These are phyloP conservation scores for Nothophaeocryptopus gaeumannii DNA, from an alignment of 2,329 filamentous ascomycete species.

Conservation along the genomic window DNA sequence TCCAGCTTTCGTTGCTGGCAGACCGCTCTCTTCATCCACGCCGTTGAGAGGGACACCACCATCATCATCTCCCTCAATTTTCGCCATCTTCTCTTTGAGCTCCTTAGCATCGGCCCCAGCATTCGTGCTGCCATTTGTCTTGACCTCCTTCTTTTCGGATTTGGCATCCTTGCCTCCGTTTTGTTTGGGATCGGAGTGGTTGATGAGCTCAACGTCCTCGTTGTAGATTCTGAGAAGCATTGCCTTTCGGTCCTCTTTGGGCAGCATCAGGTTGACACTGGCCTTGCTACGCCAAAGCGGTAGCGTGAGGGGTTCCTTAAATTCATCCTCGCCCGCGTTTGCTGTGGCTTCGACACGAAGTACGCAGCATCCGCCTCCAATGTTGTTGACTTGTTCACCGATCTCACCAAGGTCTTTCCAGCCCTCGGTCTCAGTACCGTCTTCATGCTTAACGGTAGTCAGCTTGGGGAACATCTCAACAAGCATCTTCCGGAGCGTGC, in stretches of 20 bases:
- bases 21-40: slow-evolving; percentile 7
- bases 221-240: slow-evolving; percentile 91
- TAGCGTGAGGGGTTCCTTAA: slow-evolving; percentile 77
- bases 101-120: slow-evolving; percentile 22
- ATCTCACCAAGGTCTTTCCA: slow-evolving; percentile 82
- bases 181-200: slow-evolving; percentile 47
- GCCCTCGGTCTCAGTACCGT: slow-evolving; percentile 55
- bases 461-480: slow-evolving; percentile 97
- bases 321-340: slow-evolving; percentile 45
- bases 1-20: slow-evolving; percentile 24
- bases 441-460: slow-evolving; percentile 32
- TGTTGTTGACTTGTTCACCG: slow-evolving; percentile 72
- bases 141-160: slow-evolving; percentile 2
- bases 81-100: slow-evolving; percentile 16
- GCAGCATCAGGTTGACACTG: slow-evolving; percentile 93
- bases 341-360: slow-evolving; percentile 60
- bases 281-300: slow-evolving; percentile 92
- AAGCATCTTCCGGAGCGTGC: slow-evolving; percentile 77
- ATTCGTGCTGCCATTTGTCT: slow-evolving; percentile 15
- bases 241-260: slow-evolving; percentile 89
- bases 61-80: slow-evolving; percentile 14
- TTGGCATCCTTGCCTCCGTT: slow-evolving; percentile 12
- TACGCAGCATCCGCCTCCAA: slow-evolving; percentile 89
- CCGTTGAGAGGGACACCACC: slow-evolving; percentile 9
- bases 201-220: slow-evolving; percentile 79